Conservation (phyloP, 805 yeast species). For the Cyberlindnera veronae region DNA sequence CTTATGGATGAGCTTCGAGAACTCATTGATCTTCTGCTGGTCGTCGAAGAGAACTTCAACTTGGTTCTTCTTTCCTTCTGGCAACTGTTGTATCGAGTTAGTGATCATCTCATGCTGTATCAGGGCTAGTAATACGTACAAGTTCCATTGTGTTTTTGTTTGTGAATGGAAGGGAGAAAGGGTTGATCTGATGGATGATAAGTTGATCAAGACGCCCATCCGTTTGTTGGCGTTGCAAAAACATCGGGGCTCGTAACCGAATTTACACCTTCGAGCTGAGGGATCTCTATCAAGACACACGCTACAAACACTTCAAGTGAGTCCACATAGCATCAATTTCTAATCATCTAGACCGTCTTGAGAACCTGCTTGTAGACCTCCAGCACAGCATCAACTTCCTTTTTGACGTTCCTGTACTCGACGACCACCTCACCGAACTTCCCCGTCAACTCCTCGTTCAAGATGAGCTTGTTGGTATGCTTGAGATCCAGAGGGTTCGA, state of each 20-base stretch:
- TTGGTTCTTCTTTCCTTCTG: conserved; percentile 40
- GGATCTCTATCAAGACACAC: no score
- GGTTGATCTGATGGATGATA: no score
- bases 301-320: no score
- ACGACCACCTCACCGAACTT: conserved; percentile 14
- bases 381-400: conserved; percentile 6
- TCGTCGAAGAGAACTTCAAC: conserved; percentile 49
- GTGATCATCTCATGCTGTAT: neutral
- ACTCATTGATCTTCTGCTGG: conserved; percentile 84
- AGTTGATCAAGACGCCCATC: no score
- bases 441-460: conserved; percentile 18
- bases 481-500: conserved; percentile 15
- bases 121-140: conserved; percentile 6
- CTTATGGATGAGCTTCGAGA: conserved; percentile 75
- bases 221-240: no score
- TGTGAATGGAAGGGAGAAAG: no score
- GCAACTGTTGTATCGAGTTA: conserved; percentile 22
- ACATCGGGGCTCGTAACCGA: no score
- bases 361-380: conserved; percentile 5
- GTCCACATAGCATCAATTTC: no score
- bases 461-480: conserved; percentile 17
- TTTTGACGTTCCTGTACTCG: conserved; percentile 11
- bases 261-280: no score
- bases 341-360: neutral
- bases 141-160: conserved; percentile 13